Base-by-base conservation (phyloP, 306 rosid species). In the Citrullus mucosospermus region DNA sequence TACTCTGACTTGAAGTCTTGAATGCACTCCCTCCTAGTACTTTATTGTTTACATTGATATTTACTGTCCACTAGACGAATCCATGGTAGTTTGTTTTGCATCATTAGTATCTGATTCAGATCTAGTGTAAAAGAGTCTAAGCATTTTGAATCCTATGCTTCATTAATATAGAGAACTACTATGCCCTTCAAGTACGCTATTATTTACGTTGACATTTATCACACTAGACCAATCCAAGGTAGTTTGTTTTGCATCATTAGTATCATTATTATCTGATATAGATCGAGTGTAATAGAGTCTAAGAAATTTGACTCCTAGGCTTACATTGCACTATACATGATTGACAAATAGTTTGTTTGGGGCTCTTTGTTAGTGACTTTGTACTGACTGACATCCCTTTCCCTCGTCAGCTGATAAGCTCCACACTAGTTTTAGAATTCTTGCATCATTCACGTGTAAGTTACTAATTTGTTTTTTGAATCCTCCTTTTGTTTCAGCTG, bases 401-500 rank as follows among this genome's bases (percentile, higher is more conserved):
- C 8, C 28, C 25, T 34, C 78, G 14, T 41, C 44, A 41, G 44
- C 44, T 41, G 44, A 41, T 41, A 6, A 41, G 9, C 44, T 41
- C 48, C 15, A 34, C 22, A 25, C 22, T 2, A 0, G 59, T 17
- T 51, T 28, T 36, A 9, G 6, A 7, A 48, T 54, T 38, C 54
- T 44, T 46, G 50, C 50, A 46, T 15, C 78, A 15, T 51, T 51
- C 25, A 22, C 18, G 58, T 15, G 44, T 28, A 28, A 25, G 41
- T 22, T 72, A 14, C 6, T 58, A 53, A 72, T 69, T 75, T 56
- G 14, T 17, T 69, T 41, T 36, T 53, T 78, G 44, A 65, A 63
- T 51, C 12, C 38, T 75, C 12, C 4, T 17, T 10, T 63, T 68
- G 80, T 65, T 2, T 75, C 85, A 88, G 92, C 85, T 79, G 90